Evolutionary conservation across 2,329 filamentous ascomycete species (phyloP).

Genomic region (Aspergillus pseudotamarii): DNA sequence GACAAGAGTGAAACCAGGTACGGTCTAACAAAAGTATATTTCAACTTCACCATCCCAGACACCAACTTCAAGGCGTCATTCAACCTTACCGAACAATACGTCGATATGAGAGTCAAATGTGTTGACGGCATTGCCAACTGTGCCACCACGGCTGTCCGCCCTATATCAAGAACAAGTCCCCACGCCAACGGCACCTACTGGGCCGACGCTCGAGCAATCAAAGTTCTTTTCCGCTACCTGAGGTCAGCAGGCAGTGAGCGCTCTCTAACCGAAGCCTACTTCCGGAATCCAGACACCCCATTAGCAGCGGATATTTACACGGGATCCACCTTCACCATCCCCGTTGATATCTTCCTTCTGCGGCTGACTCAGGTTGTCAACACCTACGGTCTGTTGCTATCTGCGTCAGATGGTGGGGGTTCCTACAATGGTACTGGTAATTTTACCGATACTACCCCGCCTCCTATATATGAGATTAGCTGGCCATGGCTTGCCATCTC

Average conservation of each 20-base stretch:
- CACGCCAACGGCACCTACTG: no score
- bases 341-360: background rate
- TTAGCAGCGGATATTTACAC: background rate
- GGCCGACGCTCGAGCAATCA: no score
- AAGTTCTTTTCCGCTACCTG: fast-evolving
- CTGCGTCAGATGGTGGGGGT: background rate
- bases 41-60: no score
- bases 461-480: background rate
- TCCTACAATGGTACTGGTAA: background rate
- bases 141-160: no score
- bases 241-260: no score
- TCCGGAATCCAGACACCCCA: background rate
- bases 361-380: slow-evolving; percentile 5
- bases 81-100: no score
- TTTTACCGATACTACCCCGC: background rate
- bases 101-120: no score
- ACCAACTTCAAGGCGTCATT: no score
- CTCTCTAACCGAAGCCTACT: background rate
- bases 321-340: background rate
- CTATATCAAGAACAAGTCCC: no score
- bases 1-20: no score
- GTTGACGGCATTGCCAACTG: no score
- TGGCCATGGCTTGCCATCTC: background rate
- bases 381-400: background rate
- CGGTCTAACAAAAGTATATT: no score